Conservation (phyloP, 345 rosid genomes). For the Boechera divaricarpa region DNA sequence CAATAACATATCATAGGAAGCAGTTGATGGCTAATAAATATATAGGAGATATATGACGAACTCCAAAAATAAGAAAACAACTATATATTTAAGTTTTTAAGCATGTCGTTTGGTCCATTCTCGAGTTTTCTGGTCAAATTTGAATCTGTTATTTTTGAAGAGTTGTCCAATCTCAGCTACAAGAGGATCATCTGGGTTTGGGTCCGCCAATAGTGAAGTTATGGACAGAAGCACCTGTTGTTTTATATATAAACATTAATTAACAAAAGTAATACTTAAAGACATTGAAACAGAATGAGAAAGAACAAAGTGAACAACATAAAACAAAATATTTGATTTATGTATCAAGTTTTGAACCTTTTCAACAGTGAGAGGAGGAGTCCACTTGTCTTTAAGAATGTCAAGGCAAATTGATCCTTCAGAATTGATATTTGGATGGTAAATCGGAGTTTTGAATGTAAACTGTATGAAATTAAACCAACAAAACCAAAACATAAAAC, state of each 20-base stretch:
- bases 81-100: neutral
- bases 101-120: slow-evolving; percentile 16
- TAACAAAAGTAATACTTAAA: neutral
- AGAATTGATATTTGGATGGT: neutral
- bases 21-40: neutral
- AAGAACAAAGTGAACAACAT: neutral
- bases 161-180: neutral
- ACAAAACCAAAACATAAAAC: too few species aligned
- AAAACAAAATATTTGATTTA: neutral
- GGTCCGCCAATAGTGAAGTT: neutral
- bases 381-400: neutral
- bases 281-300: neutral
- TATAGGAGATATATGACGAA: neutral
- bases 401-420: neutral
- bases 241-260: neutral
- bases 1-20: neutral
- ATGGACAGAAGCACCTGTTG: neutral
- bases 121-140: slow-evolving; percentile 12
- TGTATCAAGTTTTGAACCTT: neutral
- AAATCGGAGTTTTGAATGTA: neutral
- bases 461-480: neutral
- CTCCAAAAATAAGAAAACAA: too few species aligned
- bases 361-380: neutral
- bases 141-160: neutral
- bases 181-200: neutral